Evolutionary conservation across 2,329 filamentous ascomycete species (phyloP), one percentile per base, ranked within the genome.

Genomic region (Thelonectria discophora): DNA sequence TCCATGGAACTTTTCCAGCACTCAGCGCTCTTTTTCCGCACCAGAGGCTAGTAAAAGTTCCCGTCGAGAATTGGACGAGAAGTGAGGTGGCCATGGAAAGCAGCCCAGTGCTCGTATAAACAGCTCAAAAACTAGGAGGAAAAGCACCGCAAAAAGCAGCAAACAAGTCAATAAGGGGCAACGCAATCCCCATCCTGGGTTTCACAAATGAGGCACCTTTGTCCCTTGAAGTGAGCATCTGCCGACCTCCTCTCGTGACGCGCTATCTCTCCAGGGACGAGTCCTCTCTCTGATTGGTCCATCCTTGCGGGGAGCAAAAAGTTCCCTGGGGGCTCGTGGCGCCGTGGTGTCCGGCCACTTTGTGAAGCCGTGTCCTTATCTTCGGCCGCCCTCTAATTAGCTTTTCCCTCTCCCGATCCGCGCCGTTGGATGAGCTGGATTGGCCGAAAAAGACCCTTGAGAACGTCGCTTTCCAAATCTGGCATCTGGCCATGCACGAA

Each of bases 281-380:
- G n/a, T 3, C n/a, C 15, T 17, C 15, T 2, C 20, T 7, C 15
- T 42, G 39, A 42, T 42, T 42, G 39, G 39, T 15, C n/a, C 9
- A 17, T 17, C 13, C 43, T 21, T 46, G 43, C 43, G 43, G 43
- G 43, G 43, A 27, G 18, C 43, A 46, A 46, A 46, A 46, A 46
- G 43, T 46, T 24, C 43, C 43, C 27, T 30, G 27, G 8, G 5
- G 5, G 5, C 27, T 10, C 8, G 15, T 21, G 18, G 43, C 20
- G 43, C 43, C 43, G 43, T 24, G 10, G 43, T 24, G 11, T 24
- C 43, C 43, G 43, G 43, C 43, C 43, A 24, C 18, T 30, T 20
- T n/a, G n/a, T n/a, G n/a, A n/a, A n/a, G n/a, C n/a, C n/a, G n/a
- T n/a, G n/a, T n/a, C n/a, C n/a, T n/a, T n/a, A n/a, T n/a, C n/a